Evolutionary conservation across 2,329 filamentous ascomycete genomes (phyloP).

Genomic region (Aspergillus sp.): DNA sequence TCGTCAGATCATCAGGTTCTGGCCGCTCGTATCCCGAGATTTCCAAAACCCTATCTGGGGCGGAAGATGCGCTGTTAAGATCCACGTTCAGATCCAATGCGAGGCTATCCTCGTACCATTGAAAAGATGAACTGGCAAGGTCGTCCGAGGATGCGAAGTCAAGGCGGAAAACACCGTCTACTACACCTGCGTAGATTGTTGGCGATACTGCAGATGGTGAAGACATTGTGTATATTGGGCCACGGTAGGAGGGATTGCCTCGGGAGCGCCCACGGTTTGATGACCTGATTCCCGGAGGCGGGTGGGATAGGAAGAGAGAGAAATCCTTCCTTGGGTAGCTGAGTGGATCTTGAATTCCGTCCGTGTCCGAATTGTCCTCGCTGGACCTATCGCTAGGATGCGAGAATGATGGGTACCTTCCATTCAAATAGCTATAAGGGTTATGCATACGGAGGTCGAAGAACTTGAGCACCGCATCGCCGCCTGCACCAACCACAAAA

Average conservation of each 20-base stretch:
- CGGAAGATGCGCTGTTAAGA: slow-evolving; percentile 5
- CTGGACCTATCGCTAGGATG: not conserved
- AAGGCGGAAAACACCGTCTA: slow-evolving; percentile 36
- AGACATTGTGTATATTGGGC: slow-evolving; percentile 40
- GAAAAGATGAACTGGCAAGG: slow-evolving; percentile 19
- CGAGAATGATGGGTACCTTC: slow-evolving; percentile 9
- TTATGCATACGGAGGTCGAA: slow-evolving; percentile 54
- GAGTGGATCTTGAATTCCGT: slow-evolving; percentile 1
- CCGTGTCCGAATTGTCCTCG: not conserved
- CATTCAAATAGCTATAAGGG: slow-evolving; percentile 27
- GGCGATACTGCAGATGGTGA: slow-evolving; percentile 39
- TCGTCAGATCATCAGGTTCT: slow-evolving; percentile 23
- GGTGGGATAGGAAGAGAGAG: slow-evolving; percentile 38
- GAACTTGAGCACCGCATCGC: slow-evolving; percentile 54
- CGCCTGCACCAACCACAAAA: slow-evolving; percentile 51
- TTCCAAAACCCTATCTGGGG: slow-evolving; percentile 22
- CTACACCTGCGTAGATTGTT: slow-evolving; percentile 41
- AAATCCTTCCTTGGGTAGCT: slow-evolving; percentile 27
- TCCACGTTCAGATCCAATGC: slow-evolving; percentile 14
- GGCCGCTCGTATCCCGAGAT: slow-evolving; percentile 42
- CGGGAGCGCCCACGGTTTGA: slow-evolving; percentile 9
- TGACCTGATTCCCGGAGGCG: slow-evolving; percentile 10
- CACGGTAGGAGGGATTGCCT: slow-evolving; percentile 30
- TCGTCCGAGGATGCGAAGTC: slow-evolving; percentile 42
- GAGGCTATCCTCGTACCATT: slow-evolving; percentile 30